These are phyloP conservation scores for Phyllosticta capitalensis DNA, from an alignment of 2,329 filamentous ascomycete species.

Conservation along the genomic window DNA sequence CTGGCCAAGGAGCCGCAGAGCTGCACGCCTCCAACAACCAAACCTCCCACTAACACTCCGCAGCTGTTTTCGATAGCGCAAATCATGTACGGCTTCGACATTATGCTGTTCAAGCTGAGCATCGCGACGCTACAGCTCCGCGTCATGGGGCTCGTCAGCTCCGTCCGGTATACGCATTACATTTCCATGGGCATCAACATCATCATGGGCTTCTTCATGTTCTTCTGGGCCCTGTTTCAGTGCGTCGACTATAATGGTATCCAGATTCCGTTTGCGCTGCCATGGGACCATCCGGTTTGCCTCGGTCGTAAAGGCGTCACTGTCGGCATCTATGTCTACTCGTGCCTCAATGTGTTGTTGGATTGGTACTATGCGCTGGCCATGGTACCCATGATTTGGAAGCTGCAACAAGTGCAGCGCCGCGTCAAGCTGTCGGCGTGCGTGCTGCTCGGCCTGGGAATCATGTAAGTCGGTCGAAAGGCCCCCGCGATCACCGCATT, in stretches of 20 bases:
- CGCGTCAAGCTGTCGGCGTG: background rate
- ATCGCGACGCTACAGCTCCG: slow-evolving; percentile 4
- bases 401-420: background rate
- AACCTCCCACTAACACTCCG: background rate
- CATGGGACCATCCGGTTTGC: background rate
- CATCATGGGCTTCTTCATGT: background rate
- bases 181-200: background rate
- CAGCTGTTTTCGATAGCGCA: background rate
- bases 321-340: slow-evolving; percentile 1
- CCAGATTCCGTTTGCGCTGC: background rate
- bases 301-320: background rate
- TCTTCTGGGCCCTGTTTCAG: slow-evolving; percentile 1
- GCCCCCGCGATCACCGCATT: background rate
- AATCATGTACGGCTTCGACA: slow-evolving; percentile 2
- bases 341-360: background rate
- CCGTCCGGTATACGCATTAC: slow-evolving; percentile 1
- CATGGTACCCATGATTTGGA: slow-evolving; percentile 6
- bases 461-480: background rate
- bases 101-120: slow-evolving; percentile 5
- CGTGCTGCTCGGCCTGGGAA: slow-evolving; percentile 1
- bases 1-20: background rate
- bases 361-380: slow-evolving; percentile 9
- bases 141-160: slow-evolving; percentile 3
- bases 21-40: too few species aligned
- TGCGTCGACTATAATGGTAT: background rate